Conservation (phyloP, 805 yeast species). For the Myxozyma monticola region DNA sequence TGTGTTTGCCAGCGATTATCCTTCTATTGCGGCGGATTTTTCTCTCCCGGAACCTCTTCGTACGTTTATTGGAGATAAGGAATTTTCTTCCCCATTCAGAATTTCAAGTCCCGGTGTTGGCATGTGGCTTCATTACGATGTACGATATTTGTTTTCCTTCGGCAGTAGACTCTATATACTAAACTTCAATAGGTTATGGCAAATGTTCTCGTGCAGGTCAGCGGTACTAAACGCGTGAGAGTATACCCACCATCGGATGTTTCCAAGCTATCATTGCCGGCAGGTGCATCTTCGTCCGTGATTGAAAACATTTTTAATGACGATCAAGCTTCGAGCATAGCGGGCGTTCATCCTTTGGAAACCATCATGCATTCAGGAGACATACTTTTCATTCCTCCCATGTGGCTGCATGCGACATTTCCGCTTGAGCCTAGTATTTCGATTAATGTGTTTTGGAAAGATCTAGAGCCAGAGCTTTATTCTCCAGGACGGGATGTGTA, state of each 20-base stretch:
- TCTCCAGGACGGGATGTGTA: conserved; percentile 41
- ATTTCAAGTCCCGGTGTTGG: conserved; percentile 40
- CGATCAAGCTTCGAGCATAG: conserved; percentile 6
- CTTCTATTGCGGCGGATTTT: conserved; percentile 38
- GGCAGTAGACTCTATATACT: background rate
- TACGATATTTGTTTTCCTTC: background rate
- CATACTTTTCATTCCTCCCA: conserved; percentile 41
- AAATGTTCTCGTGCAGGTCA: conserved; percentile 40
- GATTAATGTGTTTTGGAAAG: conserved; percentile 42
- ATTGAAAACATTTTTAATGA: conserved; percentile 38
- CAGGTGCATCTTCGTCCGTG: conserved; percentile 39
- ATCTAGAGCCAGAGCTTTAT: conserved; percentile 34
- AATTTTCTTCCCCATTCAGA: conserved; percentile 41
- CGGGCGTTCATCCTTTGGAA: conserved; percentile 37
- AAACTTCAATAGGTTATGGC: conserved; percentile 34
- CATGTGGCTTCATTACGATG: conserved; percentile 44
- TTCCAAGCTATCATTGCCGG: conserved; percentile 35
- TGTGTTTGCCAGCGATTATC: conserved; percentile 37
- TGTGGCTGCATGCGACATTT: conserved; percentile 45
- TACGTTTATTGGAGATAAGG: conserved; percentile 26
- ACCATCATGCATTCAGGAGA: conserved; percentile 42
- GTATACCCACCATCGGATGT: conserved; percentile 42
- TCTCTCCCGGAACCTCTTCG: conserved; percentile 34
- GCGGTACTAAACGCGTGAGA: conserved; percentile 39
- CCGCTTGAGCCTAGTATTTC: conserved; percentile 39